Percentiles rank a stretch among this genome's conserved stretches.
Evolutionary conservation across 139 green algal species (phyloP).

Genomic region (Chlorella sp.): DNA sequence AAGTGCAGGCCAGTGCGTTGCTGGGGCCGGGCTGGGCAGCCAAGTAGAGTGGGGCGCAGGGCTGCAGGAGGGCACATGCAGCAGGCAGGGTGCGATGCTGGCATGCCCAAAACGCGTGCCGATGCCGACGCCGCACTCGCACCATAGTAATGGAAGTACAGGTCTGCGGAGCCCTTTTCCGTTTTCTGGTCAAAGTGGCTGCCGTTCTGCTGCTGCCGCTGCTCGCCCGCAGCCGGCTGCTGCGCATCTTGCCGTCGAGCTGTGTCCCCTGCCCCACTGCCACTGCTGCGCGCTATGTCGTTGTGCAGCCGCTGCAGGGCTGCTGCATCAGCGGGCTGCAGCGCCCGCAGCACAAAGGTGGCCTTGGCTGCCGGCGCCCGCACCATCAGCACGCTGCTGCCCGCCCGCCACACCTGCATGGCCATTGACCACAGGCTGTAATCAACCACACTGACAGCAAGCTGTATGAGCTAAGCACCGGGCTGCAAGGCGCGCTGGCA

Average conservation of each 20-base stretch:
- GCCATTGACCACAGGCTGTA: neutral
- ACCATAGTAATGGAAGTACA: constrained; percentile 92
- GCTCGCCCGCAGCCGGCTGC: constrained; percentile 2
- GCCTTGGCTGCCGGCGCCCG: neutral
- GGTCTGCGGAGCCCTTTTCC: constrained; percentile 75
- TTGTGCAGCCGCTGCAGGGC: neutral
- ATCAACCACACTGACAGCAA: neutral
- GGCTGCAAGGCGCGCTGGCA: too few species aligned
- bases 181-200: constrained; percentile 81
- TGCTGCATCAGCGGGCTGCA: neutral
- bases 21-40: too few species aligned
- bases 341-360: constrained; percentile 3
- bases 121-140: too few species aligned
- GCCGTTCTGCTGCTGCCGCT: constrained; percentile 3
- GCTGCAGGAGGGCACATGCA: too few species aligned
- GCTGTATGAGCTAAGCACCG: neutral
- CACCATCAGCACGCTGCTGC: constrained; percentile 2
- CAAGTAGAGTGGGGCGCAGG: too few species aligned
- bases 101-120: too few species aligned
- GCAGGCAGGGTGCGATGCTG: too few species aligned
- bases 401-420: constrained; percentile 17
- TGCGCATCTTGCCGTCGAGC: constrained; percentile 5
- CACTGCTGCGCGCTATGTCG: neutral
- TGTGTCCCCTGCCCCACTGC: neutral
- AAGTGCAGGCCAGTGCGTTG: too few species aligned